These are phyloP conservation scores for Clohesyomyces aquaticus DNA, from an alignment of 495 filamentous ascomycete species.

Conservation along the genomic window DNA sequence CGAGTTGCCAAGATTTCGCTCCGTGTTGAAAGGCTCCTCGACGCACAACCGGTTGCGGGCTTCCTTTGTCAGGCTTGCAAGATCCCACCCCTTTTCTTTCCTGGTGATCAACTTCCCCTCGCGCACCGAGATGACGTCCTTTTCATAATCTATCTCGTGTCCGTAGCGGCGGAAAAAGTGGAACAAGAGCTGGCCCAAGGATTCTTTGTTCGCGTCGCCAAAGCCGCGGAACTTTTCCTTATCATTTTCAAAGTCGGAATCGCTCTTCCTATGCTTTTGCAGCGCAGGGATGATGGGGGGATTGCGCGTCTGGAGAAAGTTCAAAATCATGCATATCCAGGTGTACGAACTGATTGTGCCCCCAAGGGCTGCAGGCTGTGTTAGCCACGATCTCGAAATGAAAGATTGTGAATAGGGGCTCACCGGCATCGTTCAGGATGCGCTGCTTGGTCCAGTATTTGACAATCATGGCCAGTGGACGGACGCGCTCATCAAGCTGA, in stretches of 20 bases:
- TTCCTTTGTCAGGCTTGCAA: slow-evolving; percentile 61
- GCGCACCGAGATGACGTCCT: slow-evolving; percentile 81
- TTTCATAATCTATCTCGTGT: slow-evolving; percentile 89
- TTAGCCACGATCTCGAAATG: background rate
- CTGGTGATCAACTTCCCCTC: slow-evolving; percentile 81
- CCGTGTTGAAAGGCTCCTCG: slow-evolving; percentile 93
- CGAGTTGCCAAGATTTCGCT: slow-evolving; percentile 94
- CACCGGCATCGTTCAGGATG: slow-evolving; percentile 93
- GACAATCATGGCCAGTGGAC: slow-evolving; percentile 90
- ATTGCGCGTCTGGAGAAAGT: slow-evolving; percentile 87
- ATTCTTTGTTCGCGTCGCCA: slow-evolving; percentile 80
- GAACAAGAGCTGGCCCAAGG: slow-evolving; percentile 81
- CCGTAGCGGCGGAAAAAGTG: slow-evolving; percentile 94
- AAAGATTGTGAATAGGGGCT: slow-evolving; percentile 42
- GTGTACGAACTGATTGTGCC: slow-evolving; percentile 97
- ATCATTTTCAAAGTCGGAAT: slow-evolving; percentile 84
- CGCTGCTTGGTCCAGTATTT: slow-evolving; percentile 95
- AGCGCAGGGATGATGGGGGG: slow-evolving; percentile 87
- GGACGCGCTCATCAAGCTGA: slow-evolving; percentile 85
- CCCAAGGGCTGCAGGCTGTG: slow-evolving; percentile 67
- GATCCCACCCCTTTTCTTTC: slow-evolving; percentile 81
- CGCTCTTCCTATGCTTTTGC: slow-evolving; percentile 70
- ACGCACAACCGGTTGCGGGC: slow-evolving; percentile 77
- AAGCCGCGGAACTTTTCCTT: slow-evolving; percentile 70
- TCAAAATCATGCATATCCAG: slow-evolving; percentile 99